phyloP scores from a whole-genome alignment of 202 grass and related monocot species.

The Brachypodium distachyon region DNA sequence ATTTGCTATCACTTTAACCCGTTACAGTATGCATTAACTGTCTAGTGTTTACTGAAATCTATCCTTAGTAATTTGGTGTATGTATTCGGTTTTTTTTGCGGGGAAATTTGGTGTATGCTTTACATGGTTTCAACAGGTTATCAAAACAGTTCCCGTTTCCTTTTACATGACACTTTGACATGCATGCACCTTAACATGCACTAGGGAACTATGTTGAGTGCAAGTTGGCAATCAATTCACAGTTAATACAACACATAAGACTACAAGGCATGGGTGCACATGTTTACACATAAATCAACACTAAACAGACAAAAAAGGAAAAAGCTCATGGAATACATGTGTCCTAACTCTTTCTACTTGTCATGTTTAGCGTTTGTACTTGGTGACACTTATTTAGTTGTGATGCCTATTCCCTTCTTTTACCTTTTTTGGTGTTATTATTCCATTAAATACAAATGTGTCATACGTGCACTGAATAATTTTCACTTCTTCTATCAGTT shows the following conservation, averaged over 20 bases:
- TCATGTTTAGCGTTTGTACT: background rate
- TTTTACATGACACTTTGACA: too few species aligned
- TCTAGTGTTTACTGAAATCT: background rate
- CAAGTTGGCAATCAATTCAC: background rate
- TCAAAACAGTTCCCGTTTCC: background rate
- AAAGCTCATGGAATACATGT: background rate
- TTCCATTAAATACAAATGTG: background rate
- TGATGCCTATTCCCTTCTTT: background rate
- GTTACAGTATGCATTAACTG: background rate
- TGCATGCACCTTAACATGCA: background rate
- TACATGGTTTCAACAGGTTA: conserved; percentile 3
- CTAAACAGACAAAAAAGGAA: background rate
- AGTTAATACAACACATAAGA: conserved; percentile 7
- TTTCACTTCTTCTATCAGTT: conserved; percentile 70
- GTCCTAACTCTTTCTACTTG: background rate
- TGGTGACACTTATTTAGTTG: background rate
- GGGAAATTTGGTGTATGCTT: conserved; percentile 10
- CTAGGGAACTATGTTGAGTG: background rate
- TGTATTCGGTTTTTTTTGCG: too few species aligned
- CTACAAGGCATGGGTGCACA: background rate
- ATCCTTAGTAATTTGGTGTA: background rate
- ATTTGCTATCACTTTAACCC: background rate
- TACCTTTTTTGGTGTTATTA: background rate
- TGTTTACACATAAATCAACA: background rate
- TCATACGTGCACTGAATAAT: conserved; percentile 26